A percentile compares a stretch with the other conserved stretches of the same genome.
Conservation (phyloP, 768 basidiomycete species). For the Coprinellus aureogranulatus region DNA sequence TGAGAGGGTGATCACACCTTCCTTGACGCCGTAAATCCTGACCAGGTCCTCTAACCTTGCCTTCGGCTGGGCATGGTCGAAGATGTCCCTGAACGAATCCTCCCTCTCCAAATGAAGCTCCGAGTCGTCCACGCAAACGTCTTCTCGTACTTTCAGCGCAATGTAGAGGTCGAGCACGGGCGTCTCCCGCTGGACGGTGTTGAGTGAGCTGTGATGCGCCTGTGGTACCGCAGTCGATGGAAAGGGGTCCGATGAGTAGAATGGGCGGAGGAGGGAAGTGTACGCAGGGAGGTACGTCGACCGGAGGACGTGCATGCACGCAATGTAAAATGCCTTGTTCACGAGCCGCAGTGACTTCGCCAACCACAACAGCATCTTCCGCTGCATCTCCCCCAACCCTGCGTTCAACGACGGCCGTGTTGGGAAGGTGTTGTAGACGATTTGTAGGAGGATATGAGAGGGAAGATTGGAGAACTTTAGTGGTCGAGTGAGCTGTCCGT, state of each 20-base stretch:
- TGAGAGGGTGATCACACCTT: conserved; percentile 38
- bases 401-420: conserved; percentile 34
- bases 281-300: conserved; percentile 73
- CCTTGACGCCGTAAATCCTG: conserved; percentile 36
- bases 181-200: conserved; percentile 69
- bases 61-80: conserved; percentile 73
- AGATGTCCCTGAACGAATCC: conserved; percentile 76
- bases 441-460: conserved; percentile 62
- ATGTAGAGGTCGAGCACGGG: conserved; percentile 75
- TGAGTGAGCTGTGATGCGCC: conserved; percentile 25
- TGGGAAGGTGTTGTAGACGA: conserved; percentile 67
- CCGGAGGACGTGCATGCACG: conserved; percentile 80
- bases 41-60: conserved; percentile 77
- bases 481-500: conserved; percentile 1
- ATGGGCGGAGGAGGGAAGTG: conserved; percentile 54
- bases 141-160: conserved; percentile 74
- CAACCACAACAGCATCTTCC: conserved; percentile 73
- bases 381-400: conserved; percentile 49
- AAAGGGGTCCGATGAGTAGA: conserved; percentile 80
- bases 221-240: conserved; percentile 34
- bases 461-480: conserved; percentile 41
- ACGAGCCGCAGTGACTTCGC: conserved; percentile 61
- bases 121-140: conserved; percentile 71
- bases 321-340: conserved; percentile 65
- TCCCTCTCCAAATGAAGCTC: conserved; percentile 73